Base-by-base conservation (phyloP, 176 grass and related monocot species). In the Ananas comosus region DNA sequence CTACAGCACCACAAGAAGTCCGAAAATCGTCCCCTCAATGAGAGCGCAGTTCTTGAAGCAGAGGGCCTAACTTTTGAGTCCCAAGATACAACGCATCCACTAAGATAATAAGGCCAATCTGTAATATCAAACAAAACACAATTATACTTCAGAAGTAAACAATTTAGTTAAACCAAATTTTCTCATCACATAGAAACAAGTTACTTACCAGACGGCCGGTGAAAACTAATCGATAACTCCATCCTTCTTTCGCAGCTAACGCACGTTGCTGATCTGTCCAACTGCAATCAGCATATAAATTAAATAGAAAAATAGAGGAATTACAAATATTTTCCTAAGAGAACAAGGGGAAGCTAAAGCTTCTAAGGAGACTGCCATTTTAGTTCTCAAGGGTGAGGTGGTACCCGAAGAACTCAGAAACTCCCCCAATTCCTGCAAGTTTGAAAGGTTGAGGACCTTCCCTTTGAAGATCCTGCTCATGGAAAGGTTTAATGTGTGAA, bases 361-460 rank as follows among this genome's bases (percentile, higher is more conserved):
- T 23, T 51, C 12, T 80, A 3, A 76, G 53, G 33, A 48, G 13
- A 4, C 29, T 33, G 17, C 28, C 70, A 77, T 75, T 73, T 75
- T 83, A 18, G 24, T 22, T 48, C n/a, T 12, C 18, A 21, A 17
- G 18, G 10, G 28, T 28, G 72, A 27, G 13, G 51, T 74, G 19
- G 3, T 66, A 89, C 88, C 88, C 88, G 33, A 97, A 92, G 78
- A 92, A 97, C 82, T 97, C 93, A 33, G 89, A 97, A 79, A 92
- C 68, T 28, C 94, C 94, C 56, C 94, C 89, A 54, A 97, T 83
- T 51, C 82, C 94, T 18, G 89, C 89, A 72, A 97, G 89, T 53
- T 97, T 92, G 82, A 97, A 92, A 72, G 94, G 84, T 69, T 90
- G 79, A 33, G 89, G 70, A 68, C 94, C 94, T 80, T 97, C 94